Evolutionary conservation across 2,329 filamentous ascomycete species (phyloP).

Genomic region (Claviceps arundinis): DNA sequence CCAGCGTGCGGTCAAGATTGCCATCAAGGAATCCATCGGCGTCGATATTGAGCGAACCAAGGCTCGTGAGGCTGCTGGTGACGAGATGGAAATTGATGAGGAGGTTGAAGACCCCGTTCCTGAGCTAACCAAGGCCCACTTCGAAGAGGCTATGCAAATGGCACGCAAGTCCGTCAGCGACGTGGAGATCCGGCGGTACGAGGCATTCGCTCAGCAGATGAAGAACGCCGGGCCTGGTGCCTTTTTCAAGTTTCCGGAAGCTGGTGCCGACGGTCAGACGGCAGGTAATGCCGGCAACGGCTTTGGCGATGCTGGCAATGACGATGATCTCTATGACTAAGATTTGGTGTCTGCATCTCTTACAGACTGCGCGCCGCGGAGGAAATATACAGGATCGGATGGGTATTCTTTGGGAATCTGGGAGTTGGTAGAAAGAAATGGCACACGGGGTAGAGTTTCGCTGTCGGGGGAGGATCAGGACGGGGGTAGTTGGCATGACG

Average conservation of each 20-base stretch:
- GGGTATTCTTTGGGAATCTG: constrained; percentile 11
- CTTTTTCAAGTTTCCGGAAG: constrained; percentile 93
- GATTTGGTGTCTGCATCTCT: constrained; percentile 31
- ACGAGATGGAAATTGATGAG: constrained; percentile 58
- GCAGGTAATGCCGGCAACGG: constrained; percentile 44
- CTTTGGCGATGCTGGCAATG: constrained; percentile 79
- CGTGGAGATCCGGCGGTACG: constrained; percentile 94
- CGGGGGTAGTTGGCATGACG: neutral
- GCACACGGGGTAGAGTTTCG: constrained; percentile 10
- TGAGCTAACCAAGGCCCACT: constrained; percentile 89
- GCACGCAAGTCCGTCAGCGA: constrained; percentile 90
- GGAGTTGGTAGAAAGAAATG: constrained; percentile 24
- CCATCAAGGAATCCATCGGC: constrained; percentile 93
- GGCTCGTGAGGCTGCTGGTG: constrained; percentile 74
- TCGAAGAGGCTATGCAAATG: constrained; percentile 96
- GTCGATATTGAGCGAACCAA: constrained; percentile 81
- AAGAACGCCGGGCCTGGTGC: constrained; percentile 93
- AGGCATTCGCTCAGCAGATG: constrained; percentile 97
- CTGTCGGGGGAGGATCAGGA: neutral
- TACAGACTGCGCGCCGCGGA: too few relatives aligned
- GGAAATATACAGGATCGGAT: too few relatives aligned
- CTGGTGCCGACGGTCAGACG: constrained; percentile 51
- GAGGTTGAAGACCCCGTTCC: constrained; percentile 86
- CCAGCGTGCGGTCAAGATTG: constrained; percentile 96
- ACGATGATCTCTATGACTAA: constrained; percentile 97